Base-by-base conservation (phyloP, 2,329 filamentous ascomycete genomes). In the Lasiodiplodia sp. region DNA sequence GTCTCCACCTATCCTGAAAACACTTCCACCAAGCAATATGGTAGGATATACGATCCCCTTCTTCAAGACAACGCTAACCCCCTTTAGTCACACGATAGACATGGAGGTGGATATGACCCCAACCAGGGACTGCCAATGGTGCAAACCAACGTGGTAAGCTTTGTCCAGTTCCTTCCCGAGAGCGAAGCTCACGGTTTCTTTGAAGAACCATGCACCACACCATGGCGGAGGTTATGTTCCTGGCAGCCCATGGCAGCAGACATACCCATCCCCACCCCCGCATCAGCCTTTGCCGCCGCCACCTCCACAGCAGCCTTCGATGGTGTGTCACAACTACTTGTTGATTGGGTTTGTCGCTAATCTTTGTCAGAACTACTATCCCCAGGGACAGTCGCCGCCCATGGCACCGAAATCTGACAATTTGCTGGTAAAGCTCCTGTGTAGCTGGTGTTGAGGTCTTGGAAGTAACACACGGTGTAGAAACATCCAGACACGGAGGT, bases 211-310 rank as follows among this genome's bases (percentile, higher is more conserved):
- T 4, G 16, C 66, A 28, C 64, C 18, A 14, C 49, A 18, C 11
- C 66, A 68, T n/a, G 66, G 66, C 21, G 66, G 66, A 18, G 56
- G 56, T 51, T 68, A 68, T 4, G 28, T 52, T 7, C 66, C 66
- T 3, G n/a, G 44, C n/a, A 34, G 21, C n/a, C 23, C 16, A 2
- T 57, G 28, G 55, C 44, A 49, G 16, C 60, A 64, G 21, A 5
- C 44, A 21, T 18, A 47, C 44, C 28, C 18, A 12, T 28, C 18
- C 40, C 44, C 14, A 10, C 58, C 6, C 40, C 31, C 31, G 31
- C 31, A 34, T 34, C 57, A 34, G 40, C 3, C 31, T 16, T 10
- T 38, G 18, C 14, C 25, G 28, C 34, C 10, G 1, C 60, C 60
- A 18, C 16, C n/a, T 21, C 47, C 52, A 3, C 40, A 64, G 8